These are phyloP conservation scores for Hypoxylon fuscum DNA, from an alignment of 495 filamentous ascomycete species.

Conservation along the genomic window DNA sequence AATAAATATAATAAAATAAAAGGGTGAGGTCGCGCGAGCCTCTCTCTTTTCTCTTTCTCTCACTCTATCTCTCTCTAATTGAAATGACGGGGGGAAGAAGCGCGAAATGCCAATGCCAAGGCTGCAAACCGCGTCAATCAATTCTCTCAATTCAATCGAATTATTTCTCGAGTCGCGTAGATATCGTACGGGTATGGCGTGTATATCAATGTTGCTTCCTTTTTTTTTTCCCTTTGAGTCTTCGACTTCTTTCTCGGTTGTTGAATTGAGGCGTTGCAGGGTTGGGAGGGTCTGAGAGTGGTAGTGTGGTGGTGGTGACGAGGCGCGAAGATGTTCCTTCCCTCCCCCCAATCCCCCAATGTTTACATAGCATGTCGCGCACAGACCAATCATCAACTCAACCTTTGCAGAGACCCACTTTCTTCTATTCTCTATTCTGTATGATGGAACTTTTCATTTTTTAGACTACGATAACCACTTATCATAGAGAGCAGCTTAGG, in stretches of 20 bases:
- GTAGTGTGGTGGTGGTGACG: constrained; percentile 18
- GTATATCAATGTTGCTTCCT: constrained; percentile 33
- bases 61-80: no score
- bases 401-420: constrained; percentile 11
- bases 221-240: constrained; percentile 5
- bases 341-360: constrained; percentile 42
- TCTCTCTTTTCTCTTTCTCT: no score
- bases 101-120: constrained; percentile 18
- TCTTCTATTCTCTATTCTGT: background rate
- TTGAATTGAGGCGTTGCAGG: constrained; percentile 18
- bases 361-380: constrained; percentile 44
- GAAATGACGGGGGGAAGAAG: constrained; percentile 9
- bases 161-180: constrained; percentile 12
- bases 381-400: constrained; percentile 31
- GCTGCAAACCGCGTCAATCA: constrained; percentile 32
- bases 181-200: background rate
- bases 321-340: constrained; percentile 45
- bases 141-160: constrained; percentile 14
- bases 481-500: no score
- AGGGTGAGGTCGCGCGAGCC: constrained; percentile 20
- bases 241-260: constrained; percentile 22
- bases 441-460: no score
- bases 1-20: no score
- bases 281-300: constrained; percentile 25
- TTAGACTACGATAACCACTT: background rate